Conservation (phyloP, 345 rosid species). For the Dipteronia dyeriana region DNA sequence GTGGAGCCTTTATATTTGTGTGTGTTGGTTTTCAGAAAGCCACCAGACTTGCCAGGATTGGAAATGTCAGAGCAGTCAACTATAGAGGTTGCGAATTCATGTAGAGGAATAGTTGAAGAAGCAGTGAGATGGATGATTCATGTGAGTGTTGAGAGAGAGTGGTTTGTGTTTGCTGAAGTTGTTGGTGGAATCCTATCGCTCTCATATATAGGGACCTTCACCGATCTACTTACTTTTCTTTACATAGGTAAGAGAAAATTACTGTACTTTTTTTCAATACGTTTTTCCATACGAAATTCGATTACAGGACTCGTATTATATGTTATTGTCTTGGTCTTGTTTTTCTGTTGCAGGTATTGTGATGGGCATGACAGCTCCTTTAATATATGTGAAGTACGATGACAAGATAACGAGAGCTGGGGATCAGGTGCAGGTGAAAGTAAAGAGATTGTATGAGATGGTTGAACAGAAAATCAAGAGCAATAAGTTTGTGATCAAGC, state of each 20-base stretch:
- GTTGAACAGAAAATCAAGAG: conserved; percentile 29
- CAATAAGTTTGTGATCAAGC: conserved; percentile 1
- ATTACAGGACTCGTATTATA: no score
- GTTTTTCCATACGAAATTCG: no score
- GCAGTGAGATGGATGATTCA: conserved; percentile 41
- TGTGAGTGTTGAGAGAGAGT: conserved; percentile 37
- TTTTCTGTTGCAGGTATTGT: conserved; percentile 27
- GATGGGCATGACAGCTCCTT: conserved; percentile 38
- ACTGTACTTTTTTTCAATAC: no score
- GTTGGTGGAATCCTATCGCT: conserved; percentile 35
- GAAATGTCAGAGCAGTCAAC: conserved; percentile 39
- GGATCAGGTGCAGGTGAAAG: conserved; percentile 22
- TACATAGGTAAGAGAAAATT: conserved; percentile 22
- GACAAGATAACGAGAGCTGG: conserved; percentile 29
- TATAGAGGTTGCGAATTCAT: conserved; percentile 28
- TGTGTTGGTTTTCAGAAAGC: conserved; percentile 33
- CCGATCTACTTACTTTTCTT: conserved; percentile 34
- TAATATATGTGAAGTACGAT: conserved; percentile 32
- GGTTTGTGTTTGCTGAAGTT: conserved; percentile 34
- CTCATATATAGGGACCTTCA: conserved; percentile 31
- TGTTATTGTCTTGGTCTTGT: neutral
- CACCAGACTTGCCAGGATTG: conserved; percentile 39
- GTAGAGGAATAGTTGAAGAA: conserved; percentile 28
- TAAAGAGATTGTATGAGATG: conserved; percentile 22
- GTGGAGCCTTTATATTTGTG: neutral